Evolutionary conservation across 768 basidiomycete species (phyloP), one percentile per base, ranked within the genome.

Genomic region (Cytidiella melzeri): DNA sequence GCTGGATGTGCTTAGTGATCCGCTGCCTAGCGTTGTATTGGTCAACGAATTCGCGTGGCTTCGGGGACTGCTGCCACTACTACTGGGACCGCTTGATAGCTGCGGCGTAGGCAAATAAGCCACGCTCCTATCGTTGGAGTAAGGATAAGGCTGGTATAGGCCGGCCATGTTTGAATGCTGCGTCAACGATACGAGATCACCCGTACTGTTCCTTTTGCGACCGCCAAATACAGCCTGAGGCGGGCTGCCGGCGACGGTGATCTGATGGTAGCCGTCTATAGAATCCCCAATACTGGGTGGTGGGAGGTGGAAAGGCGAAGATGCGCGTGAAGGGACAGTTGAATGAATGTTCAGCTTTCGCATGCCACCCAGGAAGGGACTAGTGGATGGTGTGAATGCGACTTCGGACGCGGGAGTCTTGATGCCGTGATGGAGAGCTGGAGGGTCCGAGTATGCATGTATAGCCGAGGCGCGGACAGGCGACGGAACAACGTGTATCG

Each of bases 351-450:
- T 83, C 50, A 91, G 74, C 5, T 83, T 83, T 47, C 84, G 76
- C 55, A 91, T 67, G 2, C 86, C 85, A 0, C 83, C 87, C 19
- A 91, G 76, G 74, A 91, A 89, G 1, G 87, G 87, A 51, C 83
- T 86, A 1, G 86, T 83, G 18, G 81, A 83, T 1, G 87, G 87
- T 1, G 87, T 88, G 57, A 75, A 71, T 3, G 64, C 52, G 58
- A 71, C 66, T 43, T 71, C 72, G 21, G 53, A 44, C n/a, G 52
- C 51, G 18, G 53, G 52, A 51, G 44, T 52, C 49, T 52, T 59
- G 61, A 47, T 61, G n/a, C 40, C 48, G 30, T 54, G 41, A 18
- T 43, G 45, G 24, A 23, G 36, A 7, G 15, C 15, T 15, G 30
- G 15, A 15, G 30, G 30, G 7, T 34, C 30, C 11, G 52, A 25